These are phyloP conservation scores for Alternaria postmessia DNA, from an alignment of 2,329 filamentous ascomycete species.

Conservation along the genomic window DNA sequence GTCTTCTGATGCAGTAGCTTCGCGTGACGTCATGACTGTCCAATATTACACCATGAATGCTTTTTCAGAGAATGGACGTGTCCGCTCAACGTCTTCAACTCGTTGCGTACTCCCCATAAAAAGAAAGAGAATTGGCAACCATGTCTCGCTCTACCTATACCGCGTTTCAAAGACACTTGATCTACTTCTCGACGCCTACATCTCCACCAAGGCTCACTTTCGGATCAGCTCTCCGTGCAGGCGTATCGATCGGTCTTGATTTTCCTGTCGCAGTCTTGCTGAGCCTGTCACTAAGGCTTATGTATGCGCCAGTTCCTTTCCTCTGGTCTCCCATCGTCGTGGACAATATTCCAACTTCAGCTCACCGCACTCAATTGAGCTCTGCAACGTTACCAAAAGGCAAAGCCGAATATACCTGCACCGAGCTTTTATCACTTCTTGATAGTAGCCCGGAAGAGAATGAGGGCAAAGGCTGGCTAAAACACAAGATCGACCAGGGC, in stretches of 20 bases:
- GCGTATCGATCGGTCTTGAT: conserved; percentile 29
- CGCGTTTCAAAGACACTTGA: conserved; percentile 31
- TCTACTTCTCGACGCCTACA: conserved; percentile 35
- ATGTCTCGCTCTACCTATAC: conserved; percentile 27
- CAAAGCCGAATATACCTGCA: conserved; percentile 28
- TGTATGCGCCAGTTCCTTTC: conserved; percentile 30
- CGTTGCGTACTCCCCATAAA: not conserved
- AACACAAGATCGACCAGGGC: conserved; percentile 30
- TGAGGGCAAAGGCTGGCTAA: conserved; percentile 18
- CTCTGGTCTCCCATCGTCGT: conserved; percentile 27
- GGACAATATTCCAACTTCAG: conserved; percentile 23
- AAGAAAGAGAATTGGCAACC: not conserved
- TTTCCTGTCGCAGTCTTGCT: conserved; percentile 30
- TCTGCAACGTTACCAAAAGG: conserved; percentile 11
- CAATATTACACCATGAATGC: not conserved
- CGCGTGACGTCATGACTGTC: conserved; percentile 14
- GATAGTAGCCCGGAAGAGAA: not conserved
- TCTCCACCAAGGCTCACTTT: conserved; percentile 30
- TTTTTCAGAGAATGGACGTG: not conserved
- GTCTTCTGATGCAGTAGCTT: not conserved
- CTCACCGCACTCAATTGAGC: conserved; percentile 28
- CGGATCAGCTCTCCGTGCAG: conserved; percentile 26
- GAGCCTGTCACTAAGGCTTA: conserved; percentile 27
- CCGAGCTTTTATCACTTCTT: conserved; percentile 23
- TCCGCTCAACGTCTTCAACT: not conserved